Evolutionary conservation across 2,329 filamentous ascomycete genomes (phyloP).

Genomic region (Drechslerella coelobrocha): DNA sequence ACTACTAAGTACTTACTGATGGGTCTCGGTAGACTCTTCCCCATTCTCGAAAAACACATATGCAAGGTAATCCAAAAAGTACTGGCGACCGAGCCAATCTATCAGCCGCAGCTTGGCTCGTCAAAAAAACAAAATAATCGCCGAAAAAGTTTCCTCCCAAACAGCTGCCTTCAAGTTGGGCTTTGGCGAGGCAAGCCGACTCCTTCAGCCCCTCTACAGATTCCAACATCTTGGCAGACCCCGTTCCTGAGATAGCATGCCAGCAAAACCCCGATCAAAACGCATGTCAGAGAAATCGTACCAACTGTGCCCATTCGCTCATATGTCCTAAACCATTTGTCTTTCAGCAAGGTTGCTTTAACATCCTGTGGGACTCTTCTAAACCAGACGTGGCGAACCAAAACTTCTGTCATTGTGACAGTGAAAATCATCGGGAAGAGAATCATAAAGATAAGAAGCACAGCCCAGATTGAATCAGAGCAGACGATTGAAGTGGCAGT

Average conservation of each 20-base stretch:
- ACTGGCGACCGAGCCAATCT: background rate
- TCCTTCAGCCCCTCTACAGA: conserved; percentile 4
- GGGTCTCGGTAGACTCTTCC: no score
- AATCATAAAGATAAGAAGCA: conserved; percentile 24
- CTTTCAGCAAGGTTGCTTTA: conserved; percentile 6
- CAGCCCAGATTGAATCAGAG: conserved; percentile 39
- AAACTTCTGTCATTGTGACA: conserved; percentile 20
- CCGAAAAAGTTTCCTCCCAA: background rate
- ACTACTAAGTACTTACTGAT: no score
- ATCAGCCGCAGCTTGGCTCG: conserved; percentile 6
- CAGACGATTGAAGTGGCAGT: conserved; percentile 43
- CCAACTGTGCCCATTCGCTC: conserved; percentile 21
- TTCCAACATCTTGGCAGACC: conserved; percentile 33
- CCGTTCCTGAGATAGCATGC: conserved; percentile 45
- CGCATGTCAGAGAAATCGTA: conserved; percentile 7
- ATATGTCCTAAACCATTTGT: conserved; percentile 17
- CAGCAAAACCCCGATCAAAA: conserved; percentile 27
- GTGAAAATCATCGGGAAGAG: conserved; percentile 30
- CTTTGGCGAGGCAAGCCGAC: background rate
- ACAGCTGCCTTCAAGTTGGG: background rate
- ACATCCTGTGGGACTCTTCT: conserved; percentile 26
- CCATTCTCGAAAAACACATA: no score
- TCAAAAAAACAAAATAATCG: background rate
- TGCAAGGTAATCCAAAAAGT: background rate
- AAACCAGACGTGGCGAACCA: conserved; percentile 42